Evolutionary conservation across 345 rosid species (phyloP).

Genomic region (Hibiscus trionum): DNA sequence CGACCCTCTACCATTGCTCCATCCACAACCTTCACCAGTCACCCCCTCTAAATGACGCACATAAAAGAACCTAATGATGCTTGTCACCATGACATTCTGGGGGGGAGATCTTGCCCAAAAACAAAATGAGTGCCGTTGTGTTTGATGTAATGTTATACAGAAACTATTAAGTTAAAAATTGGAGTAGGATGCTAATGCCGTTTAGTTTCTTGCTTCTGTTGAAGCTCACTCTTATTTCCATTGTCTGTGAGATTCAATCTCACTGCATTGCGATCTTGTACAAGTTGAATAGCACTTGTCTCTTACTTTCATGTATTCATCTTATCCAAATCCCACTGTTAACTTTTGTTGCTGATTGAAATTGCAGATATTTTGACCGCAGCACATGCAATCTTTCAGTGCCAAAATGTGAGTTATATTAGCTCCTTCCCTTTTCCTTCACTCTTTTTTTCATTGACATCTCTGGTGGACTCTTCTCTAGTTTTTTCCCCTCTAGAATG

Average conservation of each 20-base stretch:
- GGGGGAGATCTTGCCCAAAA: not conserved
- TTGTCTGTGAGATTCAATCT: not conserved
- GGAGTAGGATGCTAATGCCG: not conserved
- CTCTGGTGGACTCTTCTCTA: not conserved
- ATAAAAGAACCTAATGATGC: too few species aligned
- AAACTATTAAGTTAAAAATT: not conserved
- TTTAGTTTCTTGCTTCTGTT: not conserved
- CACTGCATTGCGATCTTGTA: not conserved
- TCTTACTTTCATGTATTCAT: not conserved
- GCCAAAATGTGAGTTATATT: conserved; percentile 58
- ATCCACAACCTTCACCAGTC: not conserved
- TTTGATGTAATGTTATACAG: not conserved
- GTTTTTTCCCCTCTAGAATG: not conserved
- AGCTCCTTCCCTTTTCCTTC: not conserved
- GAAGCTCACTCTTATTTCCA: not conserved
- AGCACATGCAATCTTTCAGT: conserved; percentile 73
- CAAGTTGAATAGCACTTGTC: not conserved
- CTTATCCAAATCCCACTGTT: not conserved
- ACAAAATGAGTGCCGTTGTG: not conserved
- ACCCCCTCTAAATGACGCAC: not conserved
- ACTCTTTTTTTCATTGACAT: not conserved
- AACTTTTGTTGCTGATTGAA: conserved; percentile 21
- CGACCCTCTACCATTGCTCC: not conserved
- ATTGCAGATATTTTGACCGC: conserved; percentile 81
- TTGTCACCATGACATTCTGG: not conserved